These are phyloP conservation scores for Aspergillus persii DNA, from an alignment of 2,329 filamentous ascomycete species.

Conservation along the genomic window DNA sequence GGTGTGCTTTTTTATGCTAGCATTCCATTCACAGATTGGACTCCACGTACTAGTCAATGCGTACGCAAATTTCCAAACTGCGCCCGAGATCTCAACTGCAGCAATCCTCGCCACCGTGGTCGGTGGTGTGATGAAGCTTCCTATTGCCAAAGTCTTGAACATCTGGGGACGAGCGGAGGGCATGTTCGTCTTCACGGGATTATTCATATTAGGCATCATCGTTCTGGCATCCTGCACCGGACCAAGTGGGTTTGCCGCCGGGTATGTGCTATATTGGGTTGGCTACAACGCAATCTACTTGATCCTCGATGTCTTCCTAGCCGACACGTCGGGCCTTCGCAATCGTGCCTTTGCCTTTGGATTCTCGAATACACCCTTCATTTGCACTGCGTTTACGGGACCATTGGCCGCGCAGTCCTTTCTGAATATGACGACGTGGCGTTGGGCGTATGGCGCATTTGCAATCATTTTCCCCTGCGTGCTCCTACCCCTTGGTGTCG, in stretches of 20 bases:
- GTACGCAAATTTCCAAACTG: slow-evolving; percentile 52
- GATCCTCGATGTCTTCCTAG: slow-evolving; percentile 59
- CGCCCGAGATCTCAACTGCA: slow-evolving; percentile 52
- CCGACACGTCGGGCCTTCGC: slow-evolving; percentile 60
- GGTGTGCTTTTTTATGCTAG: slow-evolving; percentile 47
- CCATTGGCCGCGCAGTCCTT: slow-evolving; percentile 53
- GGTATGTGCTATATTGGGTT: slow-evolving; percentile 62
- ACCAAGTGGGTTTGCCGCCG: slow-evolving; percentile 62
- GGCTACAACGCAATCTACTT: slow-evolving; percentile 58
- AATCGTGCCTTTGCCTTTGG: slow-evolving; percentile 62
- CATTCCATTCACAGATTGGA: slow-evolving; percentile 44
- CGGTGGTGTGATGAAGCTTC: slow-evolving; percentile 58
- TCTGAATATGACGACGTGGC: slow-evolving; percentile 52
- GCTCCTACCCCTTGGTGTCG: slow-evolving; percentile 53
- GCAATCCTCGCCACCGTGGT: slow-evolving; percentile 57
- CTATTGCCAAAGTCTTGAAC: slow-evolving; percentile 62
- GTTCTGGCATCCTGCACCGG: slow-evolving; percentile 63
- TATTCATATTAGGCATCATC: slow-evolving; percentile 53
- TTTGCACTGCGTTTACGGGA: slow-evolving; percentile 59
- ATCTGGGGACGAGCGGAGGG: slow-evolving; percentile 63
- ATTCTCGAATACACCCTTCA: slow-evolving; percentile 60
- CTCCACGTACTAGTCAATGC: slow-evolving; percentile 49
- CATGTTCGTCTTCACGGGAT: slow-evolving; percentile 49
- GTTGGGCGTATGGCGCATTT: slow-evolving; percentile 64
- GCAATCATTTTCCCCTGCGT: slow-evolving; percentile 59